These are phyloP conservation scores for Paecilomyces variotii DNA, from an alignment of 2,329 filamentous ascomycete species.

Conservation along the genomic window DNA sequence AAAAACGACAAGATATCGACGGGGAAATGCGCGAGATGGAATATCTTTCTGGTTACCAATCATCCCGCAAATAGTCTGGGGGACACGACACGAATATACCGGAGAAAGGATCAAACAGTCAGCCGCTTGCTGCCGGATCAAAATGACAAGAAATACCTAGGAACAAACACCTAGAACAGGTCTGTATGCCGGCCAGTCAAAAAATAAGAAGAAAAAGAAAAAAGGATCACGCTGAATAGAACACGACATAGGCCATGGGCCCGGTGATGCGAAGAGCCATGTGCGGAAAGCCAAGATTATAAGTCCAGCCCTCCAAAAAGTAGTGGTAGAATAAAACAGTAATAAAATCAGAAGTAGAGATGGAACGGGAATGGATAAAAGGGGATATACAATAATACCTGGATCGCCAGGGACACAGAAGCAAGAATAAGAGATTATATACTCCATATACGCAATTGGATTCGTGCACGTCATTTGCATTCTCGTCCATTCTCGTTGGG, in stretches of 20 bases:
- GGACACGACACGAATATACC: neutral
- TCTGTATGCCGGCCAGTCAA: neutral
- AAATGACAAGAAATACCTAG: neutral
- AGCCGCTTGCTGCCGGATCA: neutral
- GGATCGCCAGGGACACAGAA: neutral
- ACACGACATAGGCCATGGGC: neutral
- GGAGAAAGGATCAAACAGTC: neutral
- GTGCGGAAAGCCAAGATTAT: neutral
- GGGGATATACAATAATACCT: neutral
- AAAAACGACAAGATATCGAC: no score
- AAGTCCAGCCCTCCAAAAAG: neutral
- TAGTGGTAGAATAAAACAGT: neutral
- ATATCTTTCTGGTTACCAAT: no score
- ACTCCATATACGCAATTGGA: slow-evolving; percentile 1
- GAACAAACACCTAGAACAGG: neutral
- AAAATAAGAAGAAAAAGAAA: neutral
- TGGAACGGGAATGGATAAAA: neutral
- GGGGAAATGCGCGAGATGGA: no score
- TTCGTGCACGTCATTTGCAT: slow-evolving; percentile 2
- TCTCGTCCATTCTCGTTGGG: slow-evolving; percentile 1
- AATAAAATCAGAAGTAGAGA: neutral
- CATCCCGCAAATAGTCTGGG: neutral
- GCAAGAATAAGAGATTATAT: neutral
- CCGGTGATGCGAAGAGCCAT: neutral
- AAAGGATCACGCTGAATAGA: neutral